Conservation (phyloP, 768 basidiomycete genomes). For the Royoungia palumana region DNA sequence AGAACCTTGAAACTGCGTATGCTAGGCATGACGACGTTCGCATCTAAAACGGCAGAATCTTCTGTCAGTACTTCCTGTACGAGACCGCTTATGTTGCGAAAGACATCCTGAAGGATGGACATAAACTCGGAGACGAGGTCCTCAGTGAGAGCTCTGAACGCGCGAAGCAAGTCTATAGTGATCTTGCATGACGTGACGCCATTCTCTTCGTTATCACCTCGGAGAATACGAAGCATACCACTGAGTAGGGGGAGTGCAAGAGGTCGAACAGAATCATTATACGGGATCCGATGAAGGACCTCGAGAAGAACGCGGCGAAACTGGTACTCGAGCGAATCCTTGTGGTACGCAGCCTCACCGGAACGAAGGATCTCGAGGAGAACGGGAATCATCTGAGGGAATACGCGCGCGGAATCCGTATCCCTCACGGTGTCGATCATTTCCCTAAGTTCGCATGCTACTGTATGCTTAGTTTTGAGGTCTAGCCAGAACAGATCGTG, state of each 20-base stretch:
- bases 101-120: slow-evolving; percentile 72
- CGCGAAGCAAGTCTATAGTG: slow-evolving; percentile 83
- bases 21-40: slow-evolving; percentile 60
- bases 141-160: slow-evolving; percentile 68
- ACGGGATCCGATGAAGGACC: slow-evolving; percentile 83
- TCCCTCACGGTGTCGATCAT: slow-evolving; percentile 78
- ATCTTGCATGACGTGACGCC: slow-evolving; percentile 88
- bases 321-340: slow-evolving; percentile 67
- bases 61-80: slow-evolving; percentile 75
- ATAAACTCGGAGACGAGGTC: slow-evolving; percentile 77
- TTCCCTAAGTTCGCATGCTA: slow-evolving; percentile 78
- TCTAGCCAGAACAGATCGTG: slow-evolving; percentile 39
- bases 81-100: slow-evolving; percentile 67
- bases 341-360: slow-evolving; percentile 63
- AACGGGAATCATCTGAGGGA: slow-evolving; percentile 71
- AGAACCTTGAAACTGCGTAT: slow-evolving; percentile 90
- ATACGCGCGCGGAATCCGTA: slow-evolving; percentile 62
- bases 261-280: slow-evolving; percentile 71
- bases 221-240: slow-evolving; percentile 80
- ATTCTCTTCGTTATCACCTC: slow-evolving; percentile 94
- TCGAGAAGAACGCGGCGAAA: slow-evolving; percentile 87
- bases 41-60: slow-evolving; percentile 52
- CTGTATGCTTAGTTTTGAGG: slow-evolving; percentile 62
- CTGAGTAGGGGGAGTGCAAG: slow-evolving; percentile 66
- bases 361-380: slow-evolving; percentile 69